Evolutionary conservation across 805 yeast species (phyloP), one percentile per base, ranked within the genome.

Genomic region (Ogataea ramenticola): DNA sequence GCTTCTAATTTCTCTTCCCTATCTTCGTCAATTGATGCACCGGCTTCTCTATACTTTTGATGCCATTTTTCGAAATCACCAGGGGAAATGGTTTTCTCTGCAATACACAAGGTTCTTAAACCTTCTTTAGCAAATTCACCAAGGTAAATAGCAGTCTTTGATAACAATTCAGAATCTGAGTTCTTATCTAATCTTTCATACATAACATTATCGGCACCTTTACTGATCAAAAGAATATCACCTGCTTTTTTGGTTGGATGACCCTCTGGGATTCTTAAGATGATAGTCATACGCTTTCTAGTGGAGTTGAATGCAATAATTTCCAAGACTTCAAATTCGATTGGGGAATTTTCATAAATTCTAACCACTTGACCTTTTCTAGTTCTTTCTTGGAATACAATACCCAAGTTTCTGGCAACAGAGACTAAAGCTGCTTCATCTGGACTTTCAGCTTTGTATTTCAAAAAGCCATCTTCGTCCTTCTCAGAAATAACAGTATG

Each of bases 81-180:
- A 85, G 87, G 79, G 0, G 78, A 48, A 17, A 86, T 54, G 54
- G 79, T 86, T 53, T 81, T 68, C 56, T 81, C 82, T 1, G 90
- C 90, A 57, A 86, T 76, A 70, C 93, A 86, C 43, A 86, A 65
- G 0, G 95, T 86, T 71, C 95, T 75, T 49, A 86, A 70, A 50
- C 95, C 95, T 64, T 86, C 95, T 7, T 85, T 80, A 1, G 93
- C 93, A 64, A 70, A 86, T 49, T 82, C 80, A 56, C 84, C 93
- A 44, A 86, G 65, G 55, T 86, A 90, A 34, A 75, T 62, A 2
- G 93, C 87, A 5, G 95, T 86, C 46, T 70, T 70, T 43, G 83
- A 67, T 47, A 84, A 57, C 2, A 64, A 50, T 41, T 63, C 63
- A 9, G 52, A 46, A 42, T 73, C 68, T 46, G 75, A 72, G 37